Evolutionary conservation across 2,329 filamentous ascomycete genomes (phyloP).

Genomic region (Nigrograna mackinnonii): DNA sequence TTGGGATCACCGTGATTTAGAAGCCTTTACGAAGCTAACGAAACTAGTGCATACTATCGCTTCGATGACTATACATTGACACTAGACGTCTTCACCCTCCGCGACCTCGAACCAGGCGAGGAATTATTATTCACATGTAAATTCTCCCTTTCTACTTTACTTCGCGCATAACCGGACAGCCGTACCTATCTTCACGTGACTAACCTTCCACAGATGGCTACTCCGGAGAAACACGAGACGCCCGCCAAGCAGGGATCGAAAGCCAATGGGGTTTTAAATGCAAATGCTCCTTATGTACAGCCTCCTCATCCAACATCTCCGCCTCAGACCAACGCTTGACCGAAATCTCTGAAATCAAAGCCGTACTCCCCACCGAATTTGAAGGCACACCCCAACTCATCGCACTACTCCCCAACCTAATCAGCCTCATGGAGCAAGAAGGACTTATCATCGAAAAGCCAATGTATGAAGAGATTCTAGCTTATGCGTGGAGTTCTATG

Average conservation of each 20-base stretch:
- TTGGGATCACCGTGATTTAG: neutral
- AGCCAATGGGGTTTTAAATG: conserved; percentile 33
- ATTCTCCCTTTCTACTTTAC: conserved; percentile 1
- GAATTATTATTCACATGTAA: conserved; percentile 36
- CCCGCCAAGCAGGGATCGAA: conserved; percentile 21
- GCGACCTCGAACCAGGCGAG: conserved; percentile 27
- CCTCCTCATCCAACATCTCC: conserved; percentile 12
- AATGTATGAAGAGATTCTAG: conserved; percentile 35
- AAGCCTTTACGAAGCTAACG: neutral
- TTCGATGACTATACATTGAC: conserved; percentile 31
- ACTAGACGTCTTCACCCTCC: conserved; percentile 30
- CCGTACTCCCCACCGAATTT: conserved; percentile 21
- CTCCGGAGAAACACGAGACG: conserved; percentile 14
- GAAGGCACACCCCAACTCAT: conserved; percentile 23
- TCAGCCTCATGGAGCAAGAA: conserved; percentile 30
- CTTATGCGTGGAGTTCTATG: conserved; percentile 32
- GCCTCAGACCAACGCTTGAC: conserved; percentile 28
- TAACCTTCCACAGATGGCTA: conserved; percentile 25
- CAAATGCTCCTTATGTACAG: conserved; percentile 31
- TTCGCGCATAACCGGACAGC: no score
- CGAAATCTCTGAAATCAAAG: conserved; percentile 28
- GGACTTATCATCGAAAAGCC: conserved; percentile 24
- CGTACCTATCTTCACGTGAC: neutral
- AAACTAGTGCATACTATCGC: conserved; percentile 26
- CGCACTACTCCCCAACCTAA: conserved; percentile 23